Evolutionary conservation across 768 basidiomycete genomes (phyloP).

Genomic region (Phylloporus rhodoxanthus): DNA sequence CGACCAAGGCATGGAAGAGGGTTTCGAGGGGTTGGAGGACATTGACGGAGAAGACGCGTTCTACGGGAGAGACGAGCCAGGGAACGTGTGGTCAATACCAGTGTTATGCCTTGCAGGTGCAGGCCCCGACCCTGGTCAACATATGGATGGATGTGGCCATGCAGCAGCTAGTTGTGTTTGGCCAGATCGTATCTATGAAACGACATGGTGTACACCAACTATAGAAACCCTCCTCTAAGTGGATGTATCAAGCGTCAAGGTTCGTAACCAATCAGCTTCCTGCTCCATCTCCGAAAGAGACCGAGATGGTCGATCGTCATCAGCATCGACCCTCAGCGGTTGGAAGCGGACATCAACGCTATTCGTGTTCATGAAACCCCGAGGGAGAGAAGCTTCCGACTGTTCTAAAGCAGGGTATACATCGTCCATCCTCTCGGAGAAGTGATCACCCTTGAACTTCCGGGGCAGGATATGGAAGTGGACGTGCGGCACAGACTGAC

Average conservation of each 20-base stretch:
- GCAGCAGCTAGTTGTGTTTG: slow-evolving; percentile 29
- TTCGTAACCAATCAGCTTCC: slow-evolving; percentile 65
- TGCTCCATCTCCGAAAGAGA: slow-evolving; percentile 70
- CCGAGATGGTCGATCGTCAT: slow-evolving; percentile 60
- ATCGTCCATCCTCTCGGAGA: slow-evolving; percentile 59
- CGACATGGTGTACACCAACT: slow-evolving; percentile 4
- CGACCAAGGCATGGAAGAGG: slow-evolving; percentile 26
- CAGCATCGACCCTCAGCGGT: slow-evolving; percentile 58
- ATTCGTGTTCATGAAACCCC: slow-evolving; percentile 28
- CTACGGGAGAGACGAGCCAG: slow-evolving; percentile 8
- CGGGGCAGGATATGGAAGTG: slow-evolving; percentile 93
- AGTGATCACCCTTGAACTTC: slow-evolving; percentile 60
- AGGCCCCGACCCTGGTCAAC: slow-evolving; percentile 18
- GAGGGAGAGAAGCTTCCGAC: slow-evolving; percentile 47
- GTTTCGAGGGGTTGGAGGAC: slow-evolving; percentile 32
- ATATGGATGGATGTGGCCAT: slow-evolving; percentile 37
- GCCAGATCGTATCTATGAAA: slow-evolving; percentile 28
- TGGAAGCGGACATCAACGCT: slow-evolving; percentile 24
- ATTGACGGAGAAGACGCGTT: slow-evolving; percentile 28
- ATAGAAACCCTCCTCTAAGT: background rate
- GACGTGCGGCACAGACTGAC: slow-evolving; percentile 72
- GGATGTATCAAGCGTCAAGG: slow-evolving; percentile 34
- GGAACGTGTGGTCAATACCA: slow-evolving; percentile 21
- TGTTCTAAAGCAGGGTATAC: slow-evolving; percentile 75
- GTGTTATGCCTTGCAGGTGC: slow-evolving; percentile 38